Conservation (phyloP, 2,329 filamentous ascomycete genomes). For the Ophiostoma quercus region DNA sequence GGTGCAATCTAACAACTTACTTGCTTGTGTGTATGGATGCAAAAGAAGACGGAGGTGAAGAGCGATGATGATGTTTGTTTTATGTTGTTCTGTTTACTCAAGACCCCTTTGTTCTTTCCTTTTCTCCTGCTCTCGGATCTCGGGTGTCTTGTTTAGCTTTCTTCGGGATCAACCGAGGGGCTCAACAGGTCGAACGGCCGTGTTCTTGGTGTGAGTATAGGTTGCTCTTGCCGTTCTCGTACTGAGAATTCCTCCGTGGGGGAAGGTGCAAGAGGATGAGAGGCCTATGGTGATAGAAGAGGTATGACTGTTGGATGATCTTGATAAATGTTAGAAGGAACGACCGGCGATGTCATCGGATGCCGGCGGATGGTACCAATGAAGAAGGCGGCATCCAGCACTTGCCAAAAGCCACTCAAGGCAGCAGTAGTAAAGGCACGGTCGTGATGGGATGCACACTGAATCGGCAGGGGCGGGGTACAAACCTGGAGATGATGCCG, state of each 20-base stretch:
- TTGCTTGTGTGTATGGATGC: not conserved
- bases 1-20: not conserved
- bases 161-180: conserved; percentile 3
- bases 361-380: not conserved
- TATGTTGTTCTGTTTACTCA: conserved; percentile 3
- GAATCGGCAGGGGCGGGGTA: not conserved
- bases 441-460: not conserved
- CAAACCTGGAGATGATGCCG: not conserved
- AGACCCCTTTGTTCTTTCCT: conserved; percentile 10
- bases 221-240: not conserved
- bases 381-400: not conserved
- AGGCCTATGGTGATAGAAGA: not conserved
- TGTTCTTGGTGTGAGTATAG: not conserved
- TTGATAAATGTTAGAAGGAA: conserved; percentile 5
- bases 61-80: not conserved
- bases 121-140: not conserved
- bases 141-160: not conserved
- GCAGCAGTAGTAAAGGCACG: not conserved
- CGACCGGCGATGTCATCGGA: not conserved
- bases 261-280: not conserved
- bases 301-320: not conserved
- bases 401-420: not conserved
- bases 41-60: not conserved
- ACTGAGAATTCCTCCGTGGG: not conserved
- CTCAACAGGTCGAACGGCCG: not conserved